phyloP scores from a whole-genome alignment of 768 basidiomycete species.

The Grammothele lineata region DNA sequence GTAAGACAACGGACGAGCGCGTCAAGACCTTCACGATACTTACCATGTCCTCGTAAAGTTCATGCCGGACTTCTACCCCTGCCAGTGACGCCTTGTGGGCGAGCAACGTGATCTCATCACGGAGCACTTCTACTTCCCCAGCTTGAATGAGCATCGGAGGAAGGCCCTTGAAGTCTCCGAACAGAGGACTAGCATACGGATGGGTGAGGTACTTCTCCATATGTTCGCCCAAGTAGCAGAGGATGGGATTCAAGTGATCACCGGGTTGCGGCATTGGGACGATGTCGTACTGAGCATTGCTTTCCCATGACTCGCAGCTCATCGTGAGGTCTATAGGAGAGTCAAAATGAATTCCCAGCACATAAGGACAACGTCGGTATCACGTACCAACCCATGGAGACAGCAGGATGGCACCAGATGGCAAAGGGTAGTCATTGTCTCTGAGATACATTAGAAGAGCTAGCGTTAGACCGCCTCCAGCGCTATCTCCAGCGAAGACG shows the following conservation, averaged over 20 bases:
- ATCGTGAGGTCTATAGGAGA: slow-evolving; percentile 74
- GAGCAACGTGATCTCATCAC: slow-evolving; percentile 87
- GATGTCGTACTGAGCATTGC: slow-evolving; percentile 83
- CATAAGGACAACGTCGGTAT: not conserved
- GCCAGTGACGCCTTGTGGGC: slow-evolving; percentile 90
- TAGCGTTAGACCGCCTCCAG: slow-evolving; percentile 84
- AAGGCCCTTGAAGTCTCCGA: slow-evolving; percentile 81
- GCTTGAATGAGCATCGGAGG: slow-evolving; percentile 90
- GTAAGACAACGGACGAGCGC: not conserved
- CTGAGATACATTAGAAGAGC: slow-evolving; percentile 91
- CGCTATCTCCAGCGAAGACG: slow-evolving; percentile 85
- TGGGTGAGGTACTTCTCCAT: slow-evolving; percentile 85
- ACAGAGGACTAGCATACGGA: slow-evolving; percentile 93
- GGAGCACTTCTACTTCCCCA: slow-evolving; percentile 92
- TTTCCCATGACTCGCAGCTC: slow-evolving; percentile 97
- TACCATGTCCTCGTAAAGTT: slow-evolving; percentile 89
- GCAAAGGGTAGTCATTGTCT: slow-evolving; percentile 84
- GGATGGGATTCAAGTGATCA: slow-evolving; percentile 90
- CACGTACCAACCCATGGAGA: slow-evolving; percentile 91
- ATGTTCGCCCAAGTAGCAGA: slow-evolving; percentile 85
- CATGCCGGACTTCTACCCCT: slow-evolving; percentile 83
- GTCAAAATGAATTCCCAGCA: not conserved
- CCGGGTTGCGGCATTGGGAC: slow-evolving; percentile 66
- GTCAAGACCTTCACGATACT: slow-evolving; percentile 25
- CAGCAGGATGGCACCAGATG: slow-evolving; percentile 83